These are phyloP conservation scores for Wallacemonas collosoma DNA, from an alignment of 208 protist species.

Conservation along the genomic window DNA sequence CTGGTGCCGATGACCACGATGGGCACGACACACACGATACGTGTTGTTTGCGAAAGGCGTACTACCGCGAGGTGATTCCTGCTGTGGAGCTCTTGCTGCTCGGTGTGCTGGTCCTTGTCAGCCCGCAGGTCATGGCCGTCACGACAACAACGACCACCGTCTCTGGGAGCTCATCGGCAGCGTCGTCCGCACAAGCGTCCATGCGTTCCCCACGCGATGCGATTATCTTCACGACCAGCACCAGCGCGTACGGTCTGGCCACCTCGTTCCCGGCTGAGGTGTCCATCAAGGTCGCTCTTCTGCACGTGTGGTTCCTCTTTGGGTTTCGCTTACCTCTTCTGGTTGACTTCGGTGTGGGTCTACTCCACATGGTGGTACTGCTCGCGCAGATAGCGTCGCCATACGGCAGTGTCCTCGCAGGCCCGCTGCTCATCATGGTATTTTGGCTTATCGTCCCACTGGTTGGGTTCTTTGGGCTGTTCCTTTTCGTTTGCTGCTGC, in stretches of 20 bases:
- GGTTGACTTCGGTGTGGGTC: conserved; percentile 37
- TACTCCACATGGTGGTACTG: conserved; percentile 69
- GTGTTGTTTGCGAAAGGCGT: conserved; percentile 16
- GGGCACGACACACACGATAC: background rate
- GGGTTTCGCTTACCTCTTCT: conserved; percentile 46
- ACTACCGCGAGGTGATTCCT: conserved; percentile 32
- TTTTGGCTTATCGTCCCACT: conserved; percentile 62
- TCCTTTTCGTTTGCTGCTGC: background rate
- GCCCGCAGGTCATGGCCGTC: conserved; percentile 63
- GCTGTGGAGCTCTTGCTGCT: conserved; percentile 62
- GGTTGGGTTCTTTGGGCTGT: conserved; percentile 30
- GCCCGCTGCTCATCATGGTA: conserved; percentile 48
- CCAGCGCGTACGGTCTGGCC: conserved; percentile 27
- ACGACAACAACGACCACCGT: background rate
- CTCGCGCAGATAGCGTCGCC: conserved; percentile 46
- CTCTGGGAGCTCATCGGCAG: background rate
- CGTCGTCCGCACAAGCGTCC: background rate
- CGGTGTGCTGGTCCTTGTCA: conserved; percentile 68
- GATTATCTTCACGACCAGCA: conserved; percentile 10
- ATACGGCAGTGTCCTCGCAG: conserved; percentile 18
- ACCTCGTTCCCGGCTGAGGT: conserved; percentile 50
- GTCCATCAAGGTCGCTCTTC: conserved; percentile 59
- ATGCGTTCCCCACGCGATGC: background rate
- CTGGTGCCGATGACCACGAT: background rate
- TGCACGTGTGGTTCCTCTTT: conserved; percentile 77